Base-by-base conservation (phyloP, 257 asterid species). In the Vinca minor region DNA sequence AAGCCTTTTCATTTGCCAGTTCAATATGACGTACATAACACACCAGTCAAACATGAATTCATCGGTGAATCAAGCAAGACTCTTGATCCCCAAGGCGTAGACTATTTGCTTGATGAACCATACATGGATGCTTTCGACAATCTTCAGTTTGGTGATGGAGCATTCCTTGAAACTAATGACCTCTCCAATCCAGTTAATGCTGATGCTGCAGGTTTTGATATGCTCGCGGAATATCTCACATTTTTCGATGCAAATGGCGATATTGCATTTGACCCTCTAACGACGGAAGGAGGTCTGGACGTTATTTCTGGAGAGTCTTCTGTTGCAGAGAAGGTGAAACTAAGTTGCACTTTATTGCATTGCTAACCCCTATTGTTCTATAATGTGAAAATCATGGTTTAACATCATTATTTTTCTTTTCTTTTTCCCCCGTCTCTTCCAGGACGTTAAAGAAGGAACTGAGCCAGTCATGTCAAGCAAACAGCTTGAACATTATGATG, bases 141-240 rank as follows among this genome's bases (percentile, higher is more conserved):
- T 53, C 75, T 73, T 72, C 77, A 64, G 47, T 86, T 71, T 73
- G 83, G 73, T 32, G 81, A 73, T 63, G 89, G 82, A 54, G 85
- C 87, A 59, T 84, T 83, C 68, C 71, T 85, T 55, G 96, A 89
- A 74, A 78, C 94, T 52, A 78, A 80, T 68, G 96, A 93, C 78
- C 84, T 93, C 36, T 35, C 82, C 23, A 72, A 73, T 74, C 88
- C 92, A 1, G 65, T 76, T n/a, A 77, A 73, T 32, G 64, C 74
- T 48, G 81, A 79, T 67, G 38, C 74, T 62, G 73, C 88, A 57
- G 62, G 81, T 56, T 73, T 78, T 21, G 84, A 79, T 75, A 74
- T 76, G 82, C 74, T 89, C 54, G 96, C 82, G 50, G 94, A 87
- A 41, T 86, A 83, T 81, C 86, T 83, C 62, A 42, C 78, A 0